phyloP scores from a whole-genome alignment of 805 yeast species.

The Nematodospora valgi region DNA sequence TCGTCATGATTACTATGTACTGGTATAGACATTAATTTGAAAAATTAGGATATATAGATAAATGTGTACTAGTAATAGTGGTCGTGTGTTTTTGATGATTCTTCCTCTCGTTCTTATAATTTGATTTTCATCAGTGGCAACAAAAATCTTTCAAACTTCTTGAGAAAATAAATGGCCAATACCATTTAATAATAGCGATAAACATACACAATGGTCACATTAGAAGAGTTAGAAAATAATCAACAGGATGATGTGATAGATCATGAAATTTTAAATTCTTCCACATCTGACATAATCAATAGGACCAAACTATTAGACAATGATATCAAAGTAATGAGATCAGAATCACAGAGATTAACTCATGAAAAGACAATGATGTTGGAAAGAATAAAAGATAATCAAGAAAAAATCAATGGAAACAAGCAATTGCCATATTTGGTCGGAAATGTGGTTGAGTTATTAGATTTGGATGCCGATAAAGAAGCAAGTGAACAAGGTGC shows the following conservation, averaged over 20 bases:
- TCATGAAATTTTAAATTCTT: conserved; percentile 71
- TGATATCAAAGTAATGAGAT: conserved; percentile 91
- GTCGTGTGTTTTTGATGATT: background rate
- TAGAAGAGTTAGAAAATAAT: conserved; percentile 71
- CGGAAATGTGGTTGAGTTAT: conserved; percentile 92
- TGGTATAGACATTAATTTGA: conserved; percentile 4
- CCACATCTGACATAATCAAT: conserved; percentile 80
- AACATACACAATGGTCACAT: conserved; percentile 60
- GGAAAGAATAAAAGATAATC: conserved; percentile 92
- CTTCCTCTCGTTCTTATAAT: background rate
- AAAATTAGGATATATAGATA: too few relatives aligned
- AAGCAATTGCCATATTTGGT: conserved; percentile 94
- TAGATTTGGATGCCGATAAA: conserved; percentile 82
- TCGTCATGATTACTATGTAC: conserved; percentile 11
- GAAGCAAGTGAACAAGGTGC: conserved; percentile 91
- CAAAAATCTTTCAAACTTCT: background rate
- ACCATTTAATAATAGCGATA: too few relatives aligned
- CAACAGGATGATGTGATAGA: conserved; percentile 61
- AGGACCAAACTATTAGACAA: conserved; percentile 87
- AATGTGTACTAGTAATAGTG: too few relatives aligned
- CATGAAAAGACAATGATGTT: conserved; percentile 93
- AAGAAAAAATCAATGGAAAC: conserved; percentile 92
- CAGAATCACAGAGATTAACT: conserved; percentile 83
- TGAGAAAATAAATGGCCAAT: too few relatives aligned
- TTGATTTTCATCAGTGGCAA: conserved; percentile 2